Conservation (phyloP, 2,329 filamentous ascomycete genomes). For the Claviceps humidiphila region DNA sequence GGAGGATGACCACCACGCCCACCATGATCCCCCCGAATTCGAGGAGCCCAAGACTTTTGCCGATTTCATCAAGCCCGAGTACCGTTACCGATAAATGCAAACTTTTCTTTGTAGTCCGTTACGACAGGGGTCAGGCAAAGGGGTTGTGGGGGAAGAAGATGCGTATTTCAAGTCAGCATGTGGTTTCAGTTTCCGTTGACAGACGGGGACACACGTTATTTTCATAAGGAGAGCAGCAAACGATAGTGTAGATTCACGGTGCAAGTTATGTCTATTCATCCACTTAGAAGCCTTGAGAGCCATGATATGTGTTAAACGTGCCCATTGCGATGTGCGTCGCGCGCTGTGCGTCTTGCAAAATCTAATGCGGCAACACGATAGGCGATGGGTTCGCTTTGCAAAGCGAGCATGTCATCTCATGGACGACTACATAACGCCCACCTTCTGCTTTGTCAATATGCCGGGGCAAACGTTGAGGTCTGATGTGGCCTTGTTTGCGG, state of each 20-base stretch:
- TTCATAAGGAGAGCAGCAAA: slow-evolving; percentile 8
- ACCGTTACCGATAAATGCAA: slow-evolving; percentile 52
- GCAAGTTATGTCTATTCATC: slow-evolving; percentile 20
- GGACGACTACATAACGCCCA: neutral
- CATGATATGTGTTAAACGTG: neutral
- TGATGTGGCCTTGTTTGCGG: neutral
- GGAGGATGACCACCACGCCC: slow-evolving; percentile 55
- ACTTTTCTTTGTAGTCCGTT: slow-evolving; percentile 3
- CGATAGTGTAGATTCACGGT: slow-evolving; percentile 28
- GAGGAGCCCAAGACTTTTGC: slow-evolving; percentile 93
- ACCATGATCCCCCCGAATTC: slow-evolving; percentile 47
- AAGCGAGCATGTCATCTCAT: neutral
- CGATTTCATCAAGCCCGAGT: slow-evolving; percentile 90
- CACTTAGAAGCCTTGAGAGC: slow-evolving; percentile 18
- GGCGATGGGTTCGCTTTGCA: neutral
- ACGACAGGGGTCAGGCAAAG: slow-evolving; percentile 4
- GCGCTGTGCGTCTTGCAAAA: neutral
- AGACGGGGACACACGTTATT: slow-evolving; percentile 9
- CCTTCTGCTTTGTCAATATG: neutral
- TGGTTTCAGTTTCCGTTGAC: slow-evolving; percentile 8
- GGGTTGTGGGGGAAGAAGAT: neutral
- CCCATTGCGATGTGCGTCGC: neutral
- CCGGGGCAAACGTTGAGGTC: neutral
- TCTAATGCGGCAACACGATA: neutral
- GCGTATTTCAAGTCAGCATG: slow-evolving; percentile 14